A percentile compares a stretch with the other conserved stretches of the same genome.
Conservation (phyloP, 192 early-diverging fungal genomes). For the Pecoramyces ruminantium region DNA sequence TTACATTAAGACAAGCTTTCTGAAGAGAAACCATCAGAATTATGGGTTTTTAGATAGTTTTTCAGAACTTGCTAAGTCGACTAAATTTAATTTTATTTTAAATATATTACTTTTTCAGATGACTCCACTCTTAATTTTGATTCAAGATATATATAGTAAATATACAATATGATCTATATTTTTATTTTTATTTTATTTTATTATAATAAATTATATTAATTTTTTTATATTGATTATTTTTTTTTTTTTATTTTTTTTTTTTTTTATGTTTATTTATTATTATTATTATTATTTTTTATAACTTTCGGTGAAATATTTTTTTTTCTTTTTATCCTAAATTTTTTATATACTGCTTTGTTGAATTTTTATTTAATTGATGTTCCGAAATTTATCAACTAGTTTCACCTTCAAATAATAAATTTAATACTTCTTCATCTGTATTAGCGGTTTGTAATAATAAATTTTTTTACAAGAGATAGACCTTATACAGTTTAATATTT, state of each 20-base stretch:
- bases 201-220: too few species aligned
- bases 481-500: conserved; percentile 13
- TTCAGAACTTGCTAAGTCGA: conserved; percentile 39
- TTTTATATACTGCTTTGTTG: too few species aligned
- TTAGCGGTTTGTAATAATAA: conserved; percentile 26
- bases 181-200: too few species aligned
- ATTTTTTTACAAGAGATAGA: conserved; percentile 30
- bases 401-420: conserved; percentile 44
- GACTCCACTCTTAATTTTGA: conserved; percentile 35
- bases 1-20: conserved; percentile 50
- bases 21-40: conserved; percentile 27
- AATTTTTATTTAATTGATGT: conserved; percentile 38
- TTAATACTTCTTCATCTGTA: conserved; percentile 42
- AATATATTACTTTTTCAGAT: conserved; percentile 30
- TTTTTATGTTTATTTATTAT: too few species aligned
- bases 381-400: conserved; percentile 36
- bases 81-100: conserved; percentile 40
- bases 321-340: too few species aligned
- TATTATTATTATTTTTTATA: too few species aligned
- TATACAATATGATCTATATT: conserved; percentile 35
- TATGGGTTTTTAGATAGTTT: conserved; percentile 39
- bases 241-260: too few species aligned
- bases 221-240: too few species aligned
- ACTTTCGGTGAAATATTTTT: too few species aligned
- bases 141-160: conserved; percentile 46